Conservation (phyloP, 768 basidiomycete genomes). For the Mycena polygramma region DNA sequence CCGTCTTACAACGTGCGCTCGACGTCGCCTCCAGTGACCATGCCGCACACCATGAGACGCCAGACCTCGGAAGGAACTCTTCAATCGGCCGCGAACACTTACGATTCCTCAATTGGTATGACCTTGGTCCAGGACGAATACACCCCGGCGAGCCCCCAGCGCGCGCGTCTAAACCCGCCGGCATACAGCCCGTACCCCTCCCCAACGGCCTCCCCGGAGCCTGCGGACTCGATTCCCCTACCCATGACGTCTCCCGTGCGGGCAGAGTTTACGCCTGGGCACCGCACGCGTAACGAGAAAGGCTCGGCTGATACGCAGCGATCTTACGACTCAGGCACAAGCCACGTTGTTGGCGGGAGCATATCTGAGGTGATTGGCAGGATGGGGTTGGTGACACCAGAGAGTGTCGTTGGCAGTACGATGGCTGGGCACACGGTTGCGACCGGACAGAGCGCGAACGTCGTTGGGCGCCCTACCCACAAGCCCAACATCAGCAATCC, state of each 20-base stretch:
- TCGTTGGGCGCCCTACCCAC: conserved; percentile 13
- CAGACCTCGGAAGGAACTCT: conserved; percentile 31
- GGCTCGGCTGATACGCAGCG: conserved; percentile 49
- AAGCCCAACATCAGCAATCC: conserved; percentile 34
- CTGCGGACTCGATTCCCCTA: conserved; percentile 31
- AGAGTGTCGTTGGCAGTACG: conserved; percentile 22
- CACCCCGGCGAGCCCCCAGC: not conserved
- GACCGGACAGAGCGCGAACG: conserved; percentile 39
- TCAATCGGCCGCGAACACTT: conserved; percentile 8
- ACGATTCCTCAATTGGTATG: not conserved
- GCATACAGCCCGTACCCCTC: no score
- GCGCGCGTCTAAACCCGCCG: conserved; percentile 46
- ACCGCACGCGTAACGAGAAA: conserved; percentile 41
- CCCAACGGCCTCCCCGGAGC: conserved; percentile 39
- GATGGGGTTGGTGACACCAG: conserved; percentile 35
- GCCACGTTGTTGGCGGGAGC: conserved; percentile 34
- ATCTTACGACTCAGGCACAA: conserved; percentile 44
- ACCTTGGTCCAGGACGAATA: not conserved
- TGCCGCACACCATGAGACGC: conserved; percentile 8
- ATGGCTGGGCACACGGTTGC: conserved; percentile 38
- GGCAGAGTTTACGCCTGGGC: conserved; percentile 7
- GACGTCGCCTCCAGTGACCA: conserved; percentile 26
- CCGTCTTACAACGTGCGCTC: not conserved
- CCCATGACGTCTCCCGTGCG: conserved; percentile 21
- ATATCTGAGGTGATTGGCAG: conserved; percentile 41